Evolutionary conservation across 352 stramenopile species (phyloP), one percentile per base, ranked within the genome.

Genomic region (Phytophthora uliginosa): DNA sequence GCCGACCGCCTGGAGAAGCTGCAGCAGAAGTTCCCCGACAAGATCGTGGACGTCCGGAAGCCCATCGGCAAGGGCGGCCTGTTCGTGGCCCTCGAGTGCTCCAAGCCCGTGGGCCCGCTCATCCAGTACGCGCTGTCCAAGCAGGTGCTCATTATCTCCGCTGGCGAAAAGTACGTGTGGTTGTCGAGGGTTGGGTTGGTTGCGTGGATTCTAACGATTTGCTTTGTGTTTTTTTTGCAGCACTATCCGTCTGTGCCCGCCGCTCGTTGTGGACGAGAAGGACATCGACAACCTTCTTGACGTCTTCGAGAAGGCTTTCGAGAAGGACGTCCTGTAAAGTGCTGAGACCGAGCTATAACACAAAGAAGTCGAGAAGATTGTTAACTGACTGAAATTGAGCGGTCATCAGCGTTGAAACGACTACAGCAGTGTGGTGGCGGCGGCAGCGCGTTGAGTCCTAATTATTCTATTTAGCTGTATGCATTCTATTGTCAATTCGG

Each of bases 101-200:
- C 65, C 33, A 89, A 90, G 31, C 83, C 88, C 4, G 77, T 93
- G 0, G 86, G 71, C 4, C 78, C 85, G 8, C 71, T 93, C 52
- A 80, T 94, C 59, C 81, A 92, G 62, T 92, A 92, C 62, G 83
- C 85, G 42, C 79, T 93, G 48, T 79, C 78, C 22, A 92, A 97
- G 68, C 83, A 85, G 62, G 77, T 97, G 48, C 82, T 97, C 59
- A 78, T 95, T 68, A 95, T 96, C 76, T 91, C 85, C 18, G 91
- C 81, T 24, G 91, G 91, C 33, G 87, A 95, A 76, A 94, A 93
- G 88, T 95, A 79, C 55, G 82, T 84, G 42, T 45, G 13, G n/a
- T 13, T 45, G 17, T 45, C 17, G 38, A n/a, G 0, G 38, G 24
- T 36, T 47, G 7, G 51, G 8, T 31, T 42, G 2, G 13, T 42